These are phyloP conservation scores for Sphaerulina vaccinii DNA, from an alignment of 2,329 filamentous ascomycete species.

Conservation along the genomic window DNA sequence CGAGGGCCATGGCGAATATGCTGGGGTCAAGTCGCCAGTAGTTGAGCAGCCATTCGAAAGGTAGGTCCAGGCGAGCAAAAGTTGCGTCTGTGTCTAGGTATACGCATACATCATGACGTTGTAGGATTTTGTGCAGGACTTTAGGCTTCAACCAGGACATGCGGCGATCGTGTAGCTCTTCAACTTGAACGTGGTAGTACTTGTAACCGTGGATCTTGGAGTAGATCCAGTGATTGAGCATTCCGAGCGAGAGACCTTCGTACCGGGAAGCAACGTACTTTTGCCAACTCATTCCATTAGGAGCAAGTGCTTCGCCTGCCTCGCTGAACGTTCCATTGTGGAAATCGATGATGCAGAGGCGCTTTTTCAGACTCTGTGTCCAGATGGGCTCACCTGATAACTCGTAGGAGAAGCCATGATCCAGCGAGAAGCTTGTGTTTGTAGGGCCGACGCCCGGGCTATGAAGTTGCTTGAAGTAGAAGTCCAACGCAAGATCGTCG, in stretches of 20 bases:
- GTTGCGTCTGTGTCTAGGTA: constrained; percentile 15
- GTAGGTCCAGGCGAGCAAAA: constrained; percentile 12
- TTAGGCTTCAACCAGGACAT: constrained; percentile 12
- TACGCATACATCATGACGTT: constrained; percentile 10
- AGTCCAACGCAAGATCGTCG: not conserved
- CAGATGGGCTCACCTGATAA: constrained; percentile 1
- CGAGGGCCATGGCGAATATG: constrained; percentile 4
- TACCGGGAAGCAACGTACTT: not conserved
- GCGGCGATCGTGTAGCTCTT: constrained; percentile 8
- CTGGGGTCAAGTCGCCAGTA: constrained; percentile 12
- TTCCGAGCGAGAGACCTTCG: constrained; percentile 10
- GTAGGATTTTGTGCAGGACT: constrained; percentile 8
- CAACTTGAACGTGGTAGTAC: constrained; percentile 13
- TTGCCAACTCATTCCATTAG: constrained; percentile 7
- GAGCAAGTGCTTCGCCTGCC: not conserved
- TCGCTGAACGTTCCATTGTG: constrained; percentile 8
- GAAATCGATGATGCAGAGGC: constrained; percentile 12
- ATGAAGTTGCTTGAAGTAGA: not conserved
- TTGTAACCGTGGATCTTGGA: constrained; percentile 15
- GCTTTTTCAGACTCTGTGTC: constrained; percentile 2
- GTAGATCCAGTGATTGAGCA: constrained; percentile 16
- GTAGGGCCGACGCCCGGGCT: not conserved
- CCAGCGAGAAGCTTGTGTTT: not conserved
- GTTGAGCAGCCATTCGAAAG: constrained; percentile 17
- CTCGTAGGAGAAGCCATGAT: constrained; percentile 1